These are phyloP conservation scores for Baorangia bicolor DNA, from an alignment of 768 basidiomycete genomes.

Conservation along the genomic window DNA sequence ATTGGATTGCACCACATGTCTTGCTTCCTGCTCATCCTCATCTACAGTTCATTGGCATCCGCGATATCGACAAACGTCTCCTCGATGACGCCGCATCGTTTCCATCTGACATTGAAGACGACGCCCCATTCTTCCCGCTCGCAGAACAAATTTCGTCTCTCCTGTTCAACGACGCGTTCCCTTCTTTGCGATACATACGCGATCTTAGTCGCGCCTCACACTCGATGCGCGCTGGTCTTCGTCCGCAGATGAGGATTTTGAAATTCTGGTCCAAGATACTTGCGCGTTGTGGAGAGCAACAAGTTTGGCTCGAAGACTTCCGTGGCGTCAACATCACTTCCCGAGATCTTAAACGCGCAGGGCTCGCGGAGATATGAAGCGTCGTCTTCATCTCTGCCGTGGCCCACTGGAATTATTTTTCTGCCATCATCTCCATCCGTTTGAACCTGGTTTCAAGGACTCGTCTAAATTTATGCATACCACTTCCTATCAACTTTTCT, in stretches of 20 bases:
- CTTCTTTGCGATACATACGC: slow-evolving; percentile 55
- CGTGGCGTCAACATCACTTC: slow-evolving; percentile 56
- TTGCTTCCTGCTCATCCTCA: slow-evolving; percentile 62
- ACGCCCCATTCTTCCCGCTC: slow-evolving; percentile 62
- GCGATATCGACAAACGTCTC: slow-evolving; percentile 66
- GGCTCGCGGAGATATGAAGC: slow-evolving; percentile 18
- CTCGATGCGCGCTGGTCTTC: slow-evolving; percentile 41
- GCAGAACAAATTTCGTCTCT: slow-evolving; percentile 64
- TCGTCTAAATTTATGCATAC: slow-evolving; percentile 20
- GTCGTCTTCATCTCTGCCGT: neutral
- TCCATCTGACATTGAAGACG: slow-evolving; percentile 34
- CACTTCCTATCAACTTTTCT: slow-evolving; percentile 7
- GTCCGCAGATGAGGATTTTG: slow-evolving; percentile 35
- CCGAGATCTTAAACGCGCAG: slow-evolving; percentile 40
- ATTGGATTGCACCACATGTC: slow-evolving; percentile 80
- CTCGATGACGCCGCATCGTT: slow-evolving; percentile 41
- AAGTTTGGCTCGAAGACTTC: slow-evolving; percentile 67
- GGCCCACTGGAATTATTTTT: neutral
- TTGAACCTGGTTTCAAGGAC: slow-evolving; percentile 2
- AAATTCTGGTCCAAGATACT: slow-evolving; percentile 54
- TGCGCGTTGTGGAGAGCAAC: slow-evolving; percentile 48
- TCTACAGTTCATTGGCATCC: slow-evolving; percentile 66
- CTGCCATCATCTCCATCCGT: neutral
- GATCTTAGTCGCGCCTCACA: slow-evolving; percentile 65
- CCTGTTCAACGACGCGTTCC: slow-evolving; percentile 59